Evolutionary conservation across 2,329 filamentous ascomycete species (phyloP).

Genomic region (Fusarium pseudocircinatum): DNA sequence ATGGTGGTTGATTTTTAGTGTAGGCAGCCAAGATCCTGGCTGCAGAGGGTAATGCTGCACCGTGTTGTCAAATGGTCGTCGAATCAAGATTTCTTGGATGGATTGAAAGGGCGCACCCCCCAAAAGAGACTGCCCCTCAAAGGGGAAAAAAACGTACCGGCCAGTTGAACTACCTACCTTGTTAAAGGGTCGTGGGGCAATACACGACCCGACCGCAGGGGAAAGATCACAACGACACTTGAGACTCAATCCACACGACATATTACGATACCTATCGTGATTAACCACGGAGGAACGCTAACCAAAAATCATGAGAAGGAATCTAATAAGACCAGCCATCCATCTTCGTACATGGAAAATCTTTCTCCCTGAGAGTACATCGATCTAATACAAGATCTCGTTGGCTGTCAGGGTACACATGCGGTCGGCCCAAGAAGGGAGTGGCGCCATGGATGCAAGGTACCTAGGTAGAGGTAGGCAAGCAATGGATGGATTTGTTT

Average conservation of each 20-base stretch:
- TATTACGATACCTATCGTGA: not conserved
- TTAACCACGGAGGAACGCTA: not conserved
- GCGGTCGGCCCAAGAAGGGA: conserved; percentile 13
- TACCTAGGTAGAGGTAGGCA: not conserved
- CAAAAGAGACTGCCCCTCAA: conserved; percentile 32
- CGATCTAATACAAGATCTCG: not conserved
- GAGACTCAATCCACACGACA: conserved; percentile 11
- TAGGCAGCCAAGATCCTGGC: conserved; percentile 12
- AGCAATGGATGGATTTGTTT: not conserved
- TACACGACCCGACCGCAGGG: conserved; percentile 19
- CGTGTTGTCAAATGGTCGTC: conserved; percentile 40
- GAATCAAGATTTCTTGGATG: conserved; percentile 42
- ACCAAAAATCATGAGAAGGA: not conserved
- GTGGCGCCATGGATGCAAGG: conserved; percentile 20
- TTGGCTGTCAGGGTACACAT: conserved; percentile 1
- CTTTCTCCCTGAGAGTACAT: not conserved
- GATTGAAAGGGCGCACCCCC: conserved; percentile 34
- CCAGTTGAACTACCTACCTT: not conserved
- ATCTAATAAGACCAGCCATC: not conserved
- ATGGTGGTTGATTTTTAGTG: conserved; percentile 2
- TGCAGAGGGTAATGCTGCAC: conserved; percentile 33
- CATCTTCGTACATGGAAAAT: not conserved
- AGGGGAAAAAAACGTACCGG: not conserved
- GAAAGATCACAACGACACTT: conserved; percentile 19
- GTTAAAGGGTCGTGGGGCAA: conserved; percentile 38